Conservation (phyloP, 2,329 filamentous ascomycete genomes). For the Penicillium brasilianum region DNA sequence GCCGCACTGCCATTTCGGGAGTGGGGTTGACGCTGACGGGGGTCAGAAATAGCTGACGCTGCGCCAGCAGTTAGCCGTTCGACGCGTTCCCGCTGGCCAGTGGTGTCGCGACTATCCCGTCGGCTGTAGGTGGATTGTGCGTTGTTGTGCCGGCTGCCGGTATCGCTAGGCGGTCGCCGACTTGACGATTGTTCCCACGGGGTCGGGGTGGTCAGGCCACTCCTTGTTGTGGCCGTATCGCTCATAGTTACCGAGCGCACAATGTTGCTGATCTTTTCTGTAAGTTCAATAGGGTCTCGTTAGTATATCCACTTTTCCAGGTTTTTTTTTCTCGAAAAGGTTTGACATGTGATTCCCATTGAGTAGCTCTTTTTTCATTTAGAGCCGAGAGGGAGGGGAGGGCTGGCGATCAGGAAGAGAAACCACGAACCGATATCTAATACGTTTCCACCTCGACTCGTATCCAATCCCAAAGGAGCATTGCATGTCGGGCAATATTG, state of each 20-base stretch:
- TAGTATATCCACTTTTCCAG: slow-evolving; percentile 17
- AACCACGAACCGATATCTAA: slow-evolving; percentile 76
- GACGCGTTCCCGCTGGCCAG: slow-evolving; percentile 50
- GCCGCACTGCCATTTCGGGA: slow-evolving; percentile 77
- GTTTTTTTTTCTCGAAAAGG: background rate
- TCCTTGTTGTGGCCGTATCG: slow-evolving; percentile 61
- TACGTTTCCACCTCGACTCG: slow-evolving; percentile 89
- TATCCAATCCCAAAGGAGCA: slow-evolving; percentile 88
- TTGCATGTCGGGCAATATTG: slow-evolving; percentile 95
- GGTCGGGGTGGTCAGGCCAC: slow-evolving; percentile 62
- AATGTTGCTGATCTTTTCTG: slow-evolving; percentile 94
- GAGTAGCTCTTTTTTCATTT: background rate
- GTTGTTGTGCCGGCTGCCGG: slow-evolving; percentile 33
- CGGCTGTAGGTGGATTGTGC: slow-evolving; percentile 28
- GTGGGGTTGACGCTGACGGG: slow-evolving; percentile 56
- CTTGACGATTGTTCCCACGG: slow-evolving; percentile 59
- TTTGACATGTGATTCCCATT: background rate
- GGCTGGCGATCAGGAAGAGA: background rate
- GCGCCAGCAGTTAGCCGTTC: slow-evolving; percentile 49
- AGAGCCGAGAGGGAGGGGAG: background rate
- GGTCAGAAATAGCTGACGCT: slow-evolving; percentile 23
- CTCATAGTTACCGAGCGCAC: slow-evolving; percentile 78
- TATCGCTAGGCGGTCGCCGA: slow-evolving; percentile 42
- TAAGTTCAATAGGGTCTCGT: slow-evolving; percentile 27
- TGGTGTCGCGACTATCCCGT: slow-evolving; percentile 49